Conservation (phyloP, 805 yeast genomes). For the Metschnikowia cubensis region DNA sequence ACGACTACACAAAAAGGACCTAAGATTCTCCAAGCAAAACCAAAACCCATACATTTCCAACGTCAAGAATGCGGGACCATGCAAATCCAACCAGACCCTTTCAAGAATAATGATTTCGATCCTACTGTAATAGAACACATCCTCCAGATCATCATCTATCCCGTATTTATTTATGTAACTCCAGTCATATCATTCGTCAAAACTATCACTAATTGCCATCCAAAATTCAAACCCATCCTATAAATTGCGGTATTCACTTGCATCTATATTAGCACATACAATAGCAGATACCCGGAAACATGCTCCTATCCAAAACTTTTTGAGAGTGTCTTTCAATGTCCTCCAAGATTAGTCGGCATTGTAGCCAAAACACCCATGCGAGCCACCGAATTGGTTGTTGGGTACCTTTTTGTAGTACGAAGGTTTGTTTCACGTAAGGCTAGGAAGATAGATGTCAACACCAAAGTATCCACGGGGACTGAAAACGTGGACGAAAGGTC, state of each 20-base stretch:
- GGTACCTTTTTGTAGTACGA: slow-evolving; percentile 17
- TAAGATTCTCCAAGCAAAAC: neutral
- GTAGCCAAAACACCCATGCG: slow-evolving; percentile 5
- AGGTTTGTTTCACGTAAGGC: slow-evolving; percentile 31
- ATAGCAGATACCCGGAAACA: neutral
- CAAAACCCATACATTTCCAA: neutral
- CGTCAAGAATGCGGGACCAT: neutral
- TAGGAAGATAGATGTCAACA: slow-evolving; percentile 27
- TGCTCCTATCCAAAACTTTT: neutral
- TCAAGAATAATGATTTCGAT: neutral
- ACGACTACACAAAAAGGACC: neutral
- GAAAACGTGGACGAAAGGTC: slow-evolving; percentile 29
- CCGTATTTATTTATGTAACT: neutral
- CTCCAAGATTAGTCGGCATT: neutral
- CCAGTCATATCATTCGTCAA: neutral
- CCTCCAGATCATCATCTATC: neutral
- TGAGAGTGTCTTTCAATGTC: neutral
- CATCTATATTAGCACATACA: neutral
- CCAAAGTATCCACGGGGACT: slow-evolving; percentile 30
- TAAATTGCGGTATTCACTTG: neutral
- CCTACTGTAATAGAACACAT: slow-evolving; percentile 1
- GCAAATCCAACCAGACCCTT: neutral
- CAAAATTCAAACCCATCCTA: neutral
- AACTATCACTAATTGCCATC: neutral
- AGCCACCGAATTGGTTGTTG: slow-evolving; percentile 6